Evolutionary conservation across 2,329 filamentous ascomycete genomes (phyloP).

Genomic region (Calonectria pseudoreteaudii): DNA sequence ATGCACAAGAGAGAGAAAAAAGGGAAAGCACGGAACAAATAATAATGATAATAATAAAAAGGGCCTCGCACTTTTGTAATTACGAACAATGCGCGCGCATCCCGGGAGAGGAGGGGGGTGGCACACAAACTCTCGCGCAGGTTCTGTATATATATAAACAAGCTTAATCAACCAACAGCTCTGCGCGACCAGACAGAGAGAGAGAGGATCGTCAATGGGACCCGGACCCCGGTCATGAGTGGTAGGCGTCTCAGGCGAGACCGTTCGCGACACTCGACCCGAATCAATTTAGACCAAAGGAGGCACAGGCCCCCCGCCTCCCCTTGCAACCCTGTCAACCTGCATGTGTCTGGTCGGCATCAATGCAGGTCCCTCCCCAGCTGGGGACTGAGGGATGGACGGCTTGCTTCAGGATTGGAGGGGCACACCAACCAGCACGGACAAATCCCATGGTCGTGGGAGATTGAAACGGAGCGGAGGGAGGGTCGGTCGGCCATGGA

Average conservation of each 20-base stretch:
- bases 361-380: neutral
- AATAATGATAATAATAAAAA: too few species aligned
- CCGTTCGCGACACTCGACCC: slow-evolving; percentile 17
- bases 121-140: neutral
- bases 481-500: neutral
- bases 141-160: neutral
- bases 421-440: neutral
- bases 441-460: neutral
- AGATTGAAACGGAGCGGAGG: neutral
- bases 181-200: neutral
- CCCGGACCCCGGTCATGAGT: slow-evolving; percentile 4
- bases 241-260: slow-evolving; percentile 17
- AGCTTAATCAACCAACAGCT: neutral
- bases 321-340: neutral
- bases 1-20: neutral
- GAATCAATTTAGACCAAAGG: slow-evolving; percentile 1
- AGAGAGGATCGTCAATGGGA: neutral
- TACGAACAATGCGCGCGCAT: neutral
- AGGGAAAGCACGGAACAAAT: too few species aligned
- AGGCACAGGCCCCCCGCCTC: neutral
- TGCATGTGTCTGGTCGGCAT: neutral
- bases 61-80: neutral
- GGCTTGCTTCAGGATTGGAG: slow-evolving; percentile 7
- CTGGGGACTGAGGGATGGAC: neutral
- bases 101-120: too few species aligned